Percentiles rank a stretch among this genome's conserved stretches.
Conservation (phyloP, 2,329 filamentous ascomycete species). For the Sclerotinia sclerotiorum region DNA sequence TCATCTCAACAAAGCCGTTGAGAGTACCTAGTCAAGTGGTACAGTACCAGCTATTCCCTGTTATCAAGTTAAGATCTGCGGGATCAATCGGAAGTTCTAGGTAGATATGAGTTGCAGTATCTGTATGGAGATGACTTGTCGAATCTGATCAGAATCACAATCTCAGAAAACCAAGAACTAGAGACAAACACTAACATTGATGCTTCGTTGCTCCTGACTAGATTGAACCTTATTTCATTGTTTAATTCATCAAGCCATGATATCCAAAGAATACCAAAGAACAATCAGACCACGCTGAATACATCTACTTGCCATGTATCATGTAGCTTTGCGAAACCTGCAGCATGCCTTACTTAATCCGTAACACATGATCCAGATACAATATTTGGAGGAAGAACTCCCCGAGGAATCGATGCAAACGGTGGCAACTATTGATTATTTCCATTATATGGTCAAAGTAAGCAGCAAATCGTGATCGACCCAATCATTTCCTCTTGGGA, state of each 20-base stretch:
- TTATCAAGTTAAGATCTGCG: conserved; percentile 5
- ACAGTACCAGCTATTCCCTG: background rate
- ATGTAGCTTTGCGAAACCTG: conserved; percentile 21
- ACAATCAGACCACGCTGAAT: conserved; percentile 19
- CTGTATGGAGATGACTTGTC: background rate
- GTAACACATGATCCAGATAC: conserved; percentile 20
- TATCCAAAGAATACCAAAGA: background rate
- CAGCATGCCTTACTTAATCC: conserved; percentile 20
- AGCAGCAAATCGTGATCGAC: background rate
- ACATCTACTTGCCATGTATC: conserved; percentile 22
- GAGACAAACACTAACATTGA: too few relatives aligned
- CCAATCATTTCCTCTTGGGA: background rate
- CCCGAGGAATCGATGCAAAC: background rate
- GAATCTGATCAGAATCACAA: background rate
- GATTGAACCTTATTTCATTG: background rate
- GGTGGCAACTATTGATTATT: conserved; percentile 9
- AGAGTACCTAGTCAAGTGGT: background rate
- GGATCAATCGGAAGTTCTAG: background rate
- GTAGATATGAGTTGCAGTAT: conserved; percentile 2
- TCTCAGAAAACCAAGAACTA: background rate
- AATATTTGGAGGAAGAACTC: background rate
- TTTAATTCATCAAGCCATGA: background rate
- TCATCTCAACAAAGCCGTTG: conserved; percentile 18
- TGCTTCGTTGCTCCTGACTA: background rate
- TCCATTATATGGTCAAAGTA: background rate